These are phyloP conservation scores for Fusarium sulawesiense DNA, from an alignment of 2,329 filamentous ascomycete species.

Conservation along the genomic window DNA sequence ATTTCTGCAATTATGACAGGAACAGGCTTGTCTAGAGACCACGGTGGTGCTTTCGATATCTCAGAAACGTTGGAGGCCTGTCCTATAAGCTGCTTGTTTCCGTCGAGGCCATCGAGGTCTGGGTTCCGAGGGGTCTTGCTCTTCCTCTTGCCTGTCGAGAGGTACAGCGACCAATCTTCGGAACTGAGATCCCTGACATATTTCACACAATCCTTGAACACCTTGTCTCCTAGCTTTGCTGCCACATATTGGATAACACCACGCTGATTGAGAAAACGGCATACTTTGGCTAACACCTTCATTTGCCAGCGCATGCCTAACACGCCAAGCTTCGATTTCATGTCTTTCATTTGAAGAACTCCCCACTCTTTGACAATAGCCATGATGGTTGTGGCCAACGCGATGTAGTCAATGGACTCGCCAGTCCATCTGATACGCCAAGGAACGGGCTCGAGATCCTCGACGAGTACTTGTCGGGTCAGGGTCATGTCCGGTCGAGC, in stretches of 20 bases:
- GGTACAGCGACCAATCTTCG: constrained; percentile 67
- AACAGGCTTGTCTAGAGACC: constrained; percentile 52
- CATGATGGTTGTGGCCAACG: constrained; percentile 67
- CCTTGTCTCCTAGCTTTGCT: constrained; percentile 63
- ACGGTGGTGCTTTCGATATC: constrained; percentile 46
- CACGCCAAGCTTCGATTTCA: constrained; percentile 68
- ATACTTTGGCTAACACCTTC: constrained; percentile 69
- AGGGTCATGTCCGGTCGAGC: constrained; percentile 53
- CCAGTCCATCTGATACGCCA: constrained; percentile 69
- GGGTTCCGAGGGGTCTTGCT: constrained; percentile 45
- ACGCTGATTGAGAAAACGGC: constrained; percentile 66
- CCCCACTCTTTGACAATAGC: constrained; percentile 68
- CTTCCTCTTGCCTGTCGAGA: constrained; percentile 60
- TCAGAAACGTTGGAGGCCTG: constrained; percentile 42
- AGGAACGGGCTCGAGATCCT: constrained; percentile 64
- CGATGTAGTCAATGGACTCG: constrained; percentile 67
- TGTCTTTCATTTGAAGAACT: constrained; percentile 67
- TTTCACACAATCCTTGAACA: constrained; percentile 72
- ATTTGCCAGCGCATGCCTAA: constrained; percentile 67
- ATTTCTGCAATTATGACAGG: constrained; percentile 48
- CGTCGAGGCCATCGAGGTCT: constrained; percentile 44
- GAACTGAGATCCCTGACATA: constrained; percentile 66
- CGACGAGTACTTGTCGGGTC: constrained; percentile 54
- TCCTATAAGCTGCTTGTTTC: constrained; percentile 32
- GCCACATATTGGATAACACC: constrained; percentile 69